Evolutionary conservation across 2,329 filamentous ascomycete genomes (phyloP).

Genomic region (Drechmeria coniospora): DNA sequence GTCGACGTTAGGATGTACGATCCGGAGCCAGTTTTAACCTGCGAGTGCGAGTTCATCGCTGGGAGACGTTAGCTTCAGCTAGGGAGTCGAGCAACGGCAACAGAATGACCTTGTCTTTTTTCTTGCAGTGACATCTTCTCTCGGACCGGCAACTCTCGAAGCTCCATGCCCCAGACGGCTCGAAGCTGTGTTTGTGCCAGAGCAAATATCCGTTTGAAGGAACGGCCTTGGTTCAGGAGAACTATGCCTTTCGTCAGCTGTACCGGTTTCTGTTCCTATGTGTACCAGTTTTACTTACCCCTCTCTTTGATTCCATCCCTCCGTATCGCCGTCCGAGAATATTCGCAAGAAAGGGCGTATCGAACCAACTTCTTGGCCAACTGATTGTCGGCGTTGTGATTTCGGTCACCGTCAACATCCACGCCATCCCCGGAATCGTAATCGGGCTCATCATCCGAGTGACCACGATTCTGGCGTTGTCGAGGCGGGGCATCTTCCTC

Average conservation of each 20-base stretch:
- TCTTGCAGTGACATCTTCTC: conserved; percentile 74
- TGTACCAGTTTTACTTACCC: conserved; percentile 22
- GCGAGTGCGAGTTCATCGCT: conserved; percentile 29
- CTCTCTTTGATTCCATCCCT: conserved; percentile 49
- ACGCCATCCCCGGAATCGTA: conserved; percentile 23
- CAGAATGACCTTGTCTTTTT: conserved; percentile 48
- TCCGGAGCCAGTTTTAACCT: conserved; percentile 44
- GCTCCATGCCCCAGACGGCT: conserved; percentile 76
- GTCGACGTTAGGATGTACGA: conserved; percentile 64
- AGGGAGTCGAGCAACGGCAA: too few relatives aligned
- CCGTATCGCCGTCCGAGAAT: conserved; percentile 41
- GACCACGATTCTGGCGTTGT: conserved; percentile 15
- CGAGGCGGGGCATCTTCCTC: conserved; percentile 17
- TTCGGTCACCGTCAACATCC: conserved; percentile 14
- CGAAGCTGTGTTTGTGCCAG: conserved; percentile 59
- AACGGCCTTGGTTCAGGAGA: conserved; percentile 50
- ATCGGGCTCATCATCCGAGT: conserved; percentile 16
- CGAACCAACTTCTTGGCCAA: conserved; percentile 53
- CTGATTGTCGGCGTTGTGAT: conserved; percentile 29
- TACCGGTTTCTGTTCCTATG: background rate
- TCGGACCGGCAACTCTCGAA: conserved; percentile 65
- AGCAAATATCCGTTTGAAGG: conserved; percentile 65
- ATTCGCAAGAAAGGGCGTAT: conserved; percentile 52
- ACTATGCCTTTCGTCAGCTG: conserved; percentile 30
- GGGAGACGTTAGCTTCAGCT: conserved; percentile 4